Base-by-base conservation (phyloP, 164 flowering plant genomes). In the Magnolia changhungtana region DNA sequence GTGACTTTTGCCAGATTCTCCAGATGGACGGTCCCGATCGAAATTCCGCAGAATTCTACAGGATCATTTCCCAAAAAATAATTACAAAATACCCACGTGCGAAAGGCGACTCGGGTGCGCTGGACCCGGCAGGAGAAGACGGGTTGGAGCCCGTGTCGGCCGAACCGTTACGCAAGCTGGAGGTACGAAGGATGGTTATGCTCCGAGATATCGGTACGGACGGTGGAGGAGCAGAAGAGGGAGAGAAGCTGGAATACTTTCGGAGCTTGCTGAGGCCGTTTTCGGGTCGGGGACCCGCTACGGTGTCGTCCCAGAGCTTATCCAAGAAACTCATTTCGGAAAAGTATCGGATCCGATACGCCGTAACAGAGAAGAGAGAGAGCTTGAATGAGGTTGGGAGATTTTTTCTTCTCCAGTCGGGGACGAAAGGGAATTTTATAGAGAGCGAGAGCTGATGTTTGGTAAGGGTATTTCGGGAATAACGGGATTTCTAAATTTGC, bases 291-390 rank as follows among this genome's bases (percentile, higher is more conserved):
- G 98, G 98, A 0, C 98, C 96, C 69, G 98, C 98, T 4, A 93
- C 78, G 31, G 95, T 93, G 76, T 91, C 98, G 82, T 93, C 96
- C 98, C 98, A 91, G 0, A 91, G 87, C 84, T 86, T 85, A 76
- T 91, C 87, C 0, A 93, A 89, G 61, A 91, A 89, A 66, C 92
- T 93, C 98, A 91, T 90, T 5, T 67, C 50, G 65, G 24, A 9
- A n/a, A 18, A 13, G 37, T 65, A 58, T 69, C 76, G 50, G 68
- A 23, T 74, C 81, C 63, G 50, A 69, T 37, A 77, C 82, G 76
- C 77, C 76, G 75, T 79, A 82, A 55, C 72, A 73, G 80, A 75
- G 72, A 64, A 19, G 67, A 29, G 21, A 1, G 50, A 51, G 52
- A 37, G 1, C n/a, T 8, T 19, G 50, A 16, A 68, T 37, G 71